Evolutionary conservation across 495 filamentous ascomycete genomes (phyloP).

Genomic region (Neurospora sp.): DNA sequence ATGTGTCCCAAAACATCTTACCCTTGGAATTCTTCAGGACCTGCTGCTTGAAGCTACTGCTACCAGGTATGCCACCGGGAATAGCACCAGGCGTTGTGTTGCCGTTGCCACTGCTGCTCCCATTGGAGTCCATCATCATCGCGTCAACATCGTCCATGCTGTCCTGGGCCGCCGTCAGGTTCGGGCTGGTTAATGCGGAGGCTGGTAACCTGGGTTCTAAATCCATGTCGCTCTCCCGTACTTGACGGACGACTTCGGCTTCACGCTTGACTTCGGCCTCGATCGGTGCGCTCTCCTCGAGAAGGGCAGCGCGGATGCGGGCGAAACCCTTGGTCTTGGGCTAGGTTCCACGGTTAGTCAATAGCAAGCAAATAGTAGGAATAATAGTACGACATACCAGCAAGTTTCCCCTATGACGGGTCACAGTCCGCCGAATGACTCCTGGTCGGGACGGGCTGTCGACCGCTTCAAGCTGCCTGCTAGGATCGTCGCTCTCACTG

Average conservation of each 20-base stretch:
- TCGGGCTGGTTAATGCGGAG: conserved; percentile 45
- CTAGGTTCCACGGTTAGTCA: conserved; percentile 21
- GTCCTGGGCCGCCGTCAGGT: conserved; percentile 28
- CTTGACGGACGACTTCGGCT: conserved; percentile 88
- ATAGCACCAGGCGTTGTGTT: conserved; percentile 29
- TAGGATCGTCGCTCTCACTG: conserved; percentile 67
- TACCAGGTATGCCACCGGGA: neutral
- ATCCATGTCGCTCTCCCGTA: conserved; percentile 62
- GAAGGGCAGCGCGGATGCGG: conserved; percentile 77
- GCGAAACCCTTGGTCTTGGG: conserved; percentile 95
- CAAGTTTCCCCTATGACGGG: conserved; percentile 67
- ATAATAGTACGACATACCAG: conserved; percentile 47
- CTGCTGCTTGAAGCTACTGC: conserved; percentile 59
- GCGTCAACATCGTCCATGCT: conserved; percentile 48
- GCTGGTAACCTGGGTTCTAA: conserved; percentile 29
- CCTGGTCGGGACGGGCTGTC: conserved; percentile 37
- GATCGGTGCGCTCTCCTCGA: conserved; percentile 76
- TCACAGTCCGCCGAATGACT: conserved; percentile 62
- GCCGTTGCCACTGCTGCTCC: conserved; percentile 22
- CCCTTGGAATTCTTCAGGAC: conserved; percentile 60
- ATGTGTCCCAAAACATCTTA: conserved; percentile 69
- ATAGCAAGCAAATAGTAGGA: neutral
- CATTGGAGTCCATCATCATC: conserved; percentile 45
- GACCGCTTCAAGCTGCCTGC: conserved; percentile 35
- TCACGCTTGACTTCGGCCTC: conserved; percentile 86